Evolutionary conservation across 768 basidiomycete genomes (phyloP).

Genomic region (Dioszegia crocea): DNA sequence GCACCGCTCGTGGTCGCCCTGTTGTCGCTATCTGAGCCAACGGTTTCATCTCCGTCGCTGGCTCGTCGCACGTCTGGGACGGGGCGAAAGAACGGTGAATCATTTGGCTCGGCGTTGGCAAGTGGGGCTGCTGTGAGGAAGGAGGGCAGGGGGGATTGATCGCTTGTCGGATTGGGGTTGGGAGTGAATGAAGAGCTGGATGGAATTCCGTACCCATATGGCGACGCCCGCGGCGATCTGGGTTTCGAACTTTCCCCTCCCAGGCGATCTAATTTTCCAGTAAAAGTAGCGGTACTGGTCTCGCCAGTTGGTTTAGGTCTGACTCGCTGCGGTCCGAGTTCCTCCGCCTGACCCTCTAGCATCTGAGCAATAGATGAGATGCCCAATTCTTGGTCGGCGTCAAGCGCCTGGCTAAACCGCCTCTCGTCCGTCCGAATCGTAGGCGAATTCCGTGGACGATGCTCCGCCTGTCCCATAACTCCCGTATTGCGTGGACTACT

Average conservation of each 20-base stretch:
- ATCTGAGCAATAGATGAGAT: constrained; percentile 28
- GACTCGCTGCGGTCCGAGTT: neutral
- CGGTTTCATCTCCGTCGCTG: constrained; percentile 9
- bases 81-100: constrained; percentile 23
- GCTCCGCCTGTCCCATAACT: no score
- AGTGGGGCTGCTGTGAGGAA: constrained; percentile 18
- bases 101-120: neutral
- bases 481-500: no score
- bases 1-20: neutral
- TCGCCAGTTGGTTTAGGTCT: constrained; percentile 2
- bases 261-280: constrained; percentile 16
- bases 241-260: neutral
- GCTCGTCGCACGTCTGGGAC: constrained; percentile 7
- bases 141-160: no score
- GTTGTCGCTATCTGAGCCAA: no score
- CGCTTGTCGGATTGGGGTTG: neutral
- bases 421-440: neutral
- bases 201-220: constrained; percentile 12
- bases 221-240: neutral
- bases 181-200: neutral
- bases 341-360: constrained; percentile 8
- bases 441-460: neutral
- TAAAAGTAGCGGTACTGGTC: constrained; percentile 13
- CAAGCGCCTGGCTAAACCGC: neutral
- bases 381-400: constrained; percentile 13